Evolutionary conservation across 2,329 filamentous ascomycete species (phyloP).

Genomic region (Fusarium sp.): DNA sequence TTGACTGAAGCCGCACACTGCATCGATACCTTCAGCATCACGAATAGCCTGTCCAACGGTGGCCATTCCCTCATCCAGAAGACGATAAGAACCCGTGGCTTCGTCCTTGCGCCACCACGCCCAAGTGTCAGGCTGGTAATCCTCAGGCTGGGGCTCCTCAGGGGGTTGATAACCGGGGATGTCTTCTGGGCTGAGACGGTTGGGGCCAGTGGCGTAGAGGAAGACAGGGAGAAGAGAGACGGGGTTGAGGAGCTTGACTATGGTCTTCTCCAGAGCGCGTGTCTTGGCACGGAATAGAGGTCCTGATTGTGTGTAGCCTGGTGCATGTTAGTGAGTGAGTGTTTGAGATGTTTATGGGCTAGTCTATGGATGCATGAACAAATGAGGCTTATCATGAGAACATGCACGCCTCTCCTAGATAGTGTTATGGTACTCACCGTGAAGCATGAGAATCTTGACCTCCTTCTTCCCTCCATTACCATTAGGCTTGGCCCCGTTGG

Average conservation of each 20-base stretch:
- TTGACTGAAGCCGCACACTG: slow-evolving; percentile 86
- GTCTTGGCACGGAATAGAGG: slow-evolving; percentile 89
- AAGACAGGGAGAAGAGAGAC: slow-evolving; percentile 69
- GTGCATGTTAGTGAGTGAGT: slow-evolving; percentile 19
- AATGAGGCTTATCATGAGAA: background rate
- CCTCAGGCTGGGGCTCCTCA: slow-evolving; percentile 59
- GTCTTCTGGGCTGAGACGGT: slow-evolving; percentile 73
- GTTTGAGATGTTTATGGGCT: slow-evolving; percentile 7
- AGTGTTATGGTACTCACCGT: slow-evolving; percentile 64
- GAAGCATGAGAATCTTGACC: slow-evolving; percentile 82
- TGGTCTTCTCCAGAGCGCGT: slow-evolving; percentile 85
- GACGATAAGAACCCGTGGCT: slow-evolving; percentile 73
- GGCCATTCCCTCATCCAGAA: slow-evolving; percentile 78
- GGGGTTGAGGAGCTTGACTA: slow-evolving; percentile 80
- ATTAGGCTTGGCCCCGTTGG: slow-evolving; percentile 49
- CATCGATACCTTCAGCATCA: slow-evolving; percentile 79
- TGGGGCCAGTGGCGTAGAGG: slow-evolving; percentile 79
- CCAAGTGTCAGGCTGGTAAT: slow-evolving; percentile 77
- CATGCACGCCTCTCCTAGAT: background rate
- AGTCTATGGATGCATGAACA: slow-evolving; percentile 1
- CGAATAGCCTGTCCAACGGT: slow-evolving; percentile 74
- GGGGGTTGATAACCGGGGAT: slow-evolving; percentile 76
- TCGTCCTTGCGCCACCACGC: slow-evolving; percentile 86
- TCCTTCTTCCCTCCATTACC: slow-evolving; percentile 61
- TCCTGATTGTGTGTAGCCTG: slow-evolving; percentile 92